Conservation (phyloP, 148 eudicot genomes). For the Gaultheria prostrata region DNA sequence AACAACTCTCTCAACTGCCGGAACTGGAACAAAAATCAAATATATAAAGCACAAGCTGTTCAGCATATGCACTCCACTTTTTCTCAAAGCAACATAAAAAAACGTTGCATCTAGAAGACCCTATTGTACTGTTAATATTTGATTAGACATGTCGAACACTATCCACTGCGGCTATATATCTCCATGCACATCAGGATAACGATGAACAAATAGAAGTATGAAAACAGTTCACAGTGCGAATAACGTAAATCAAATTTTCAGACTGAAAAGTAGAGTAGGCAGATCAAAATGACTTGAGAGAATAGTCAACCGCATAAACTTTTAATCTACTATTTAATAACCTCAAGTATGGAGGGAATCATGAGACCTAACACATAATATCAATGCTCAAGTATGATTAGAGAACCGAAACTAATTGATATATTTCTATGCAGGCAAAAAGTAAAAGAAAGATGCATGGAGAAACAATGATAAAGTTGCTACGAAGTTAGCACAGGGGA, state of each 20-base stretch:
- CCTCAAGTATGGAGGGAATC: neutral
- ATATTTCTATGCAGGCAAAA: neutral
- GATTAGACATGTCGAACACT: neutral
- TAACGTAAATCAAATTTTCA: too few relatives aligned
- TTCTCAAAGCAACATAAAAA: neutral
- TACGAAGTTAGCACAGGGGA: neutral
- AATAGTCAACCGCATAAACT: neutral
- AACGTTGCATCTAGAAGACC: neutral
- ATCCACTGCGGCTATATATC: neutral
- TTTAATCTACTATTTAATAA: too few relatives aligned
- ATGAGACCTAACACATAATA: neutral
- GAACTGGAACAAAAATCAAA: constrained; percentile 46
- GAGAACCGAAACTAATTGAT: neutral
- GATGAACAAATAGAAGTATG: too few relatives aligned
- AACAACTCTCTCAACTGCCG: constrained; percentile 87
- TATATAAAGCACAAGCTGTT: neutral
- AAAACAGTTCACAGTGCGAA: too few relatives aligned
- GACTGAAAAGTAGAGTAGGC: neutral
- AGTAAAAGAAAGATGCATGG: neutral
- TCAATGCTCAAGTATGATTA: neutral
- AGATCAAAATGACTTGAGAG: neutral
- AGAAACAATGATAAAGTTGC: neutral
- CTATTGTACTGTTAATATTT: neutral
- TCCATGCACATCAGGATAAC: neutral
- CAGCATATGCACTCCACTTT: neutral